A percentile compares a stretch with the other conserved stretches of the same genome.
These are phyloP conservation scores for Venustampulla echinocandica DNA, from an alignment of 495 filamentous ascomycete genomes.

Conservation along the genomic window DNA sequence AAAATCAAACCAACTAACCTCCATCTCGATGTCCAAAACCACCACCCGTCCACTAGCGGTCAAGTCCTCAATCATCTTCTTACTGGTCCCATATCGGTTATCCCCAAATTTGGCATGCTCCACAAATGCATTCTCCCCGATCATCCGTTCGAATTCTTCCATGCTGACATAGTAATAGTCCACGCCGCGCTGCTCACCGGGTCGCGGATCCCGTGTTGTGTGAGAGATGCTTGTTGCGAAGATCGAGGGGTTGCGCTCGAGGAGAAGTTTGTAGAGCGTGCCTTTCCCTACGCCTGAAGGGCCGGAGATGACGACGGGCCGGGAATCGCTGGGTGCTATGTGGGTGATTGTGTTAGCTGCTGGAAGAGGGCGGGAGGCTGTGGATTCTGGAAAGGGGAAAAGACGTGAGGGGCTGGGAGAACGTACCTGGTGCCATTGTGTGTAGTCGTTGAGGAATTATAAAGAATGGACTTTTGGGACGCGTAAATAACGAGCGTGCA, in stretches of 20 bases:
- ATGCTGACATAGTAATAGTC: conserved; percentile 76
- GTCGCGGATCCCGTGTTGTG: conserved; percentile 71
- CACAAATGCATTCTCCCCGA: conserved; percentile 67
- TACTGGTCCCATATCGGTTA: conserved; percentile 81
- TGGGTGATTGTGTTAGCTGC: conserved; percentile 24
- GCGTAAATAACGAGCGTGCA: conserved; percentile 4
- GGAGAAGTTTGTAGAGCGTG: conserved; percentile 70
- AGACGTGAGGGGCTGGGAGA: conserved; percentile 9
- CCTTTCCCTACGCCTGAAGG: conserved; percentile 84
- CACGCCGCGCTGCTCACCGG: conserved; percentile 64
- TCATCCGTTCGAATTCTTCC: conserved; percentile 60
- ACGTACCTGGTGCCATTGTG: conserved; percentile 39
- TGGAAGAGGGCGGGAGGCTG: conserved; percentile 1
- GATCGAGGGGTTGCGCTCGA: conserved; percentile 54
- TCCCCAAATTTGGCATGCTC: conserved; percentile 84
- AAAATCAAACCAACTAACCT: conserved; percentile 38
- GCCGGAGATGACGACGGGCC: conserved; percentile 79
- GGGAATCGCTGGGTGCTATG: conserved; percentile 26
- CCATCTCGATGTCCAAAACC: conserved; percentile 90
- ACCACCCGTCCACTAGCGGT: conserved; percentile 56
- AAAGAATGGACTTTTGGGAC: background rate
- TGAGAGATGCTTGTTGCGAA: conserved; percentile 83
- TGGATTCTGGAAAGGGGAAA: background rate
- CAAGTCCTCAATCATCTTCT: conserved; percentile 66
- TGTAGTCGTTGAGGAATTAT: conserved; percentile 6